A percentile compares a stretch with the other conserved stretches of the same genome.
These are phyloP conservation scores for Fusarium neocosmosporiellum DNA, from an alignment of 2,329 filamentous ascomycete genomes.

Conservation along the genomic window DNA sequence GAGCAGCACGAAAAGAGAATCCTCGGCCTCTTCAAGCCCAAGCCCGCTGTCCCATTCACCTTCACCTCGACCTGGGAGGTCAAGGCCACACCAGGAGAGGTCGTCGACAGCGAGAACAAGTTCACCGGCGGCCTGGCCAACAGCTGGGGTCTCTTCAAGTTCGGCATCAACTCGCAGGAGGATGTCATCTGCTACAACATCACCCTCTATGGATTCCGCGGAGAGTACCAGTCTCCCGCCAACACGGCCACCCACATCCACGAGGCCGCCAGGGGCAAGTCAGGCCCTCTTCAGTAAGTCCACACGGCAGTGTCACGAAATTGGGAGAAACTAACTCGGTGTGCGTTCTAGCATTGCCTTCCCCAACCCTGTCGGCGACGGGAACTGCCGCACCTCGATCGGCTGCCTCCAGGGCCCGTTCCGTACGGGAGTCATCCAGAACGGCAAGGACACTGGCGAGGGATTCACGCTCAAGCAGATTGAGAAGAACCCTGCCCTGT, in stretches of 20 bases:
- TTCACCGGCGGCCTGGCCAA: constrained; percentile 55
- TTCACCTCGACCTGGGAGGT: constrained; percentile 64
- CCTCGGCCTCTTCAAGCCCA: constrained; percentile 33
- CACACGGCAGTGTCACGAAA: background rate
- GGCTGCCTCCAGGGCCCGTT: constrained; percentile 56
- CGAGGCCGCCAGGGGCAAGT: constrained; percentile 56
- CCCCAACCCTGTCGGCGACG: constrained; percentile 58
- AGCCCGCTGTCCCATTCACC: constrained; percentile 40
- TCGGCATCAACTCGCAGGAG: constrained; percentile 61
- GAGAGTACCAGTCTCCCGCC: constrained; percentile 62
- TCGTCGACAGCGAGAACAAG: constrained; percentile 55
- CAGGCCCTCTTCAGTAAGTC: constrained; percentile 60
- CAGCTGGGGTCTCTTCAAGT: constrained; percentile 61
- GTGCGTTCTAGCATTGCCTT: constrained; percentile 54
- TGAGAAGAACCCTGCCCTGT: constrained; percentile 59
- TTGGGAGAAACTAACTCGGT: background rate
- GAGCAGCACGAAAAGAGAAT: constrained; percentile 32
- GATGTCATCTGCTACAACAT: constrained; percentile 62
- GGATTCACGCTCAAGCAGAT: constrained; percentile 63
- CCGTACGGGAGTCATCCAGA: constrained; percentile 45
- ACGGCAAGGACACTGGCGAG: constrained; percentile 48
- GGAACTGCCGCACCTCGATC: constrained; percentile 49
- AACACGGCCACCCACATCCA: constrained; percentile 67
- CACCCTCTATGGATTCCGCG: constrained; percentile 59
- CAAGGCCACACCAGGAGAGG: constrained; percentile 60